phyloP scores from a whole-genome alignment of 345 rosid species.

The Pelargonium nanum region DNA sequence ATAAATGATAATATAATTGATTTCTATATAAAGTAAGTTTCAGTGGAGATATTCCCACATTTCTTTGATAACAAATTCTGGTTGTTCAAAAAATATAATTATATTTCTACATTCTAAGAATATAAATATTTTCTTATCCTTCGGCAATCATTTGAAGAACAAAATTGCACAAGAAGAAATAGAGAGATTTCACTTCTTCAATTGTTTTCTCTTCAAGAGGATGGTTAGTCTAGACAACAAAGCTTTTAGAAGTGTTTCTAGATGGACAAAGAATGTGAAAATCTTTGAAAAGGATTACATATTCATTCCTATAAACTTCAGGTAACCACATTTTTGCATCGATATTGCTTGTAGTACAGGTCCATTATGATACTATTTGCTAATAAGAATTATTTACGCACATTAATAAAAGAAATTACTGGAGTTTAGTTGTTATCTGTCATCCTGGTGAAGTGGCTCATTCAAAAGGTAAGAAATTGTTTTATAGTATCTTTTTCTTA shows the following conservation, averaged over 20 bases:
- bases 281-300: constrained; percentile 84
- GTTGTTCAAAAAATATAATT: neutral
- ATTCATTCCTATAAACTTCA: constrained; percentile 90
- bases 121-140: neutral
- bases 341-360: neutral
- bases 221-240: constrained; percentile 96
- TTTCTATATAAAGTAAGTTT: constrained; percentile 75
- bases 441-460: constrained; percentile 82
- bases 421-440: constrained; percentile 93
- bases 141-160: constrained; percentile 68
- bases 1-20: constrained; percentile 95
- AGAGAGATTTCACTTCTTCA: constrained; percentile 81
- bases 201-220: constrained; percentile 95
- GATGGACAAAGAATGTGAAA: constrained; percentile 95
- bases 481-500: constrained; percentile 1
- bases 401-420: constrained; percentile 63
- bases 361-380: constrained; percentile 7
- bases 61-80: neutral
- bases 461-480: constrained; percentile 41
- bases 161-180: constrained; percentile 52
- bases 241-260: constrained; percentile 84
- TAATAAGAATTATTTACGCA: constrained; percentile 11
- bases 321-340: constrained; percentile 34
- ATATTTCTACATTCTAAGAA: neutral
- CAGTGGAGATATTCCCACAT: neutral